Evolutionary conservation across 2,329 filamentous ascomycete genomes (phyloP).

Genomic region (Fusarium pseudograminearum): DNA sequence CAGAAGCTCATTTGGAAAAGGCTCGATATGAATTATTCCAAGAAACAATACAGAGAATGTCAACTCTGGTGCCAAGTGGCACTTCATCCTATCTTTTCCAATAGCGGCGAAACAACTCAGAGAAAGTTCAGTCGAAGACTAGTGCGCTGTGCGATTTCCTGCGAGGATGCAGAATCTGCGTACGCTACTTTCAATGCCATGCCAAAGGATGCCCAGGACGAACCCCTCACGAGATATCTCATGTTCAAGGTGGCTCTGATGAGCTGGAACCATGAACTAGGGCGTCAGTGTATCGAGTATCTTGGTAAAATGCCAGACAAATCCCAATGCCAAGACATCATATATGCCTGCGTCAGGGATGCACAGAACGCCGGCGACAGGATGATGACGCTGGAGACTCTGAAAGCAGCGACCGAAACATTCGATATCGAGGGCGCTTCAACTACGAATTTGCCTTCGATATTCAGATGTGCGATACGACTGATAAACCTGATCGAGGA

Average conservation of each 20-base stretch:
- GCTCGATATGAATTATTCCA: conserved; percentile 69
- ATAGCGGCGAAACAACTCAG: conserved; percentile 73
- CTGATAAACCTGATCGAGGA: conserved; percentile 58
- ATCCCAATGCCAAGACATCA: conserved; percentile 65
- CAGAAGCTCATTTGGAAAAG: conserved; percentile 83
- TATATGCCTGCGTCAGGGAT: conserved; percentile 86
- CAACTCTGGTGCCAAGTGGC: conserved; percentile 79
- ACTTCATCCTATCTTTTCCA: conserved; percentile 74
- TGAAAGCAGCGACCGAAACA: conserved; percentile 52
- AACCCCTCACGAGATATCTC: conserved; percentile 77
- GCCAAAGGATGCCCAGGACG: conserved; percentile 66
- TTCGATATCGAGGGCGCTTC: conserved; percentile 39
- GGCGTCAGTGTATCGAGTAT: conserved; percentile 71
- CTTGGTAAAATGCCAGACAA: conserved; percentile 66
- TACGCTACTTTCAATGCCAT: conserved; percentile 65
- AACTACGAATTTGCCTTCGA: conserved; percentile 51
- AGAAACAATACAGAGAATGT: conserved; percentile 65
- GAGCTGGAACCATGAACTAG: conserved; percentile 67
- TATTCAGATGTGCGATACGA: conserved; percentile 65
- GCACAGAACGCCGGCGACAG: conserved; percentile 75
- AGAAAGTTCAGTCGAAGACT: conserved; percentile 78
- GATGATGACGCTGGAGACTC: conserved; percentile 61
- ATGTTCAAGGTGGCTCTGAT: conserved; percentile 79
- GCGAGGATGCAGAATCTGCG: conserved; percentile 45
- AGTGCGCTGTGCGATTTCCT: conserved; percentile 75